These are phyloP conservation scores for Sequoia sempervirens DNA, from an alignment of 75 land plant genomes.

Conservation along the genomic window DNA sequence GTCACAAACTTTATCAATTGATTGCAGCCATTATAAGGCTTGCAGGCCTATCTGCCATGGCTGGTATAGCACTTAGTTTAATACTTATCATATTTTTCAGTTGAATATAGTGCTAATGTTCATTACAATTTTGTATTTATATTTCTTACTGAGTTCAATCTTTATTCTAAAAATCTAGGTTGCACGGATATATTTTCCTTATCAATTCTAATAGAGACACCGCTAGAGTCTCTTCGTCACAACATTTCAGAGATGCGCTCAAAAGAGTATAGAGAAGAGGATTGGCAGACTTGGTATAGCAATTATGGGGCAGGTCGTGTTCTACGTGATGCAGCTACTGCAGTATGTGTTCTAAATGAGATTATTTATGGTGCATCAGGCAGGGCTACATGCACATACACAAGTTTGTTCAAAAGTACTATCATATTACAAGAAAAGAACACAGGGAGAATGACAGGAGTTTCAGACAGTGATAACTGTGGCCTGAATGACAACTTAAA, in stretches of 20 bases:
- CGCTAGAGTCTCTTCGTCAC: constrained; percentile 50
- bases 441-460: background rate
- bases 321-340: constrained; percentile 70
- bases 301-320: constrained; percentile 49
- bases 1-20: constrained; percentile 53
- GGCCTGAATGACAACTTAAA: background rate
- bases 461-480: background rate
- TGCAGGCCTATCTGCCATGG: constrained; percentile 52
- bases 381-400: constrained; percentile 18
- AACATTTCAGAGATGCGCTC: constrained; percentile 41
- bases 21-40: constrained; percentile 83
- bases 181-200: constrained; percentile 27
- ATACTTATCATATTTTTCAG: background rate
- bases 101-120: background rate
- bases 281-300: constrained; percentile 45
- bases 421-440: background rate
- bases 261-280: constrained; percentile 41
- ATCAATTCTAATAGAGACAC: constrained; percentile 53
- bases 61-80: constrained; percentile 38
- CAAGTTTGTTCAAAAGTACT: constrained; percentile 25
- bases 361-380: constrained; percentile 83
- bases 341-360: constrained; percentile 76
- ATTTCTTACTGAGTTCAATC: background rate
- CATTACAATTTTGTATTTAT: background rate
- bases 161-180: constrained; percentile 18